These are phyloP conservation scores for Colletotrichum sublineola DNA, from an alignment of 2,329 filamentous ascomycete genomes.

Conservation along the genomic window DNA sequence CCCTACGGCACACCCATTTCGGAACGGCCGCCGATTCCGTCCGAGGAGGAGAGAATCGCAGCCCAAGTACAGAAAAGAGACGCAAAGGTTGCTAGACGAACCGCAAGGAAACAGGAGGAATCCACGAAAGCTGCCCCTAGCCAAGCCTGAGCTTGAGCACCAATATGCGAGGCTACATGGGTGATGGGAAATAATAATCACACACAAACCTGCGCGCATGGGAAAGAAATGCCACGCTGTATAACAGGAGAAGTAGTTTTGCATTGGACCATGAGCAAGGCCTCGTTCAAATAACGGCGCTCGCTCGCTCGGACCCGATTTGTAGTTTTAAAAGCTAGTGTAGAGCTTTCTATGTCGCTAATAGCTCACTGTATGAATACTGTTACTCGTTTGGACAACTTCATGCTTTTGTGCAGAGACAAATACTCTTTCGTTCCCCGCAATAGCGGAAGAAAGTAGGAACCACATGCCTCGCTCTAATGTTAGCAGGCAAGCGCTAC, in stretches of 20 bases:
- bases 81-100: slow-evolving; percentile 68
- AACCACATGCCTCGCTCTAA: background rate
- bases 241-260: slow-evolving; percentile 1
- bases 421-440: background rate
- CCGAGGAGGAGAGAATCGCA: slow-evolving; percentile 70
- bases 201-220: background rate
- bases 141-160: slow-evolving; percentile 10
- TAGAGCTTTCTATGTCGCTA: background rate
- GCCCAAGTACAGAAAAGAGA: slow-evolving; percentile 67
- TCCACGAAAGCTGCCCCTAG: background rate
- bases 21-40: slow-evolving; percentile 75
- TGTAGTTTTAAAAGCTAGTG: background rate
- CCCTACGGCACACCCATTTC: slow-evolving; percentile 74
- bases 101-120: slow-evolving; percentile 49
- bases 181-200: background rate
- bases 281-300: background rate
- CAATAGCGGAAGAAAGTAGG: background rate
- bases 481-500: background rate
- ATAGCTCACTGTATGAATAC: slow-evolving; percentile 3
- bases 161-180: background rate
- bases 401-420: background rate
- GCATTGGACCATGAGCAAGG: background rate
- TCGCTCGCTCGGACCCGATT: background rate
- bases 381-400: slow-evolving; percentile 10
- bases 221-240: slow-evolving; percentile 5